Percentiles rank a stretch among this genome's conserved stretches.
Conservation (phyloP, 495 filamentous ascomycete species). For the Aspergillus cavernicola region DNA sequence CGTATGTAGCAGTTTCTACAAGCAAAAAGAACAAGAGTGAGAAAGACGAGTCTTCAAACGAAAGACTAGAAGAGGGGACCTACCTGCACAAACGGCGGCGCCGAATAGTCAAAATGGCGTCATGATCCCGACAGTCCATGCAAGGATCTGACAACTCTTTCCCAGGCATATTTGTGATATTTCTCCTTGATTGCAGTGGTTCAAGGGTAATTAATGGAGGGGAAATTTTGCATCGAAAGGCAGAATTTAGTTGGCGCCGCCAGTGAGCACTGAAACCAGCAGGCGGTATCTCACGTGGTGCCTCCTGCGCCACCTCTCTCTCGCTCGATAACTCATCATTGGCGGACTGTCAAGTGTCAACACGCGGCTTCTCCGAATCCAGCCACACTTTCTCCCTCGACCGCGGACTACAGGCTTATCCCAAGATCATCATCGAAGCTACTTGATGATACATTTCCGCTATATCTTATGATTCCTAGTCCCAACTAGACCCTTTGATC, state of each 20-base stretch:
- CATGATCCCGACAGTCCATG: constrained; percentile 39
- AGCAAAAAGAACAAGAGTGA: constrained; percentile 11
- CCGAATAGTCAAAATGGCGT: constrained; percentile 38
- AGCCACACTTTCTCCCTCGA: constrained; percentile 25
- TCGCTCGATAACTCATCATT: constrained; percentile 28
- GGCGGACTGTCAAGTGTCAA: constrained; percentile 18
- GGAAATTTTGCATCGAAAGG: constrained; percentile 18
- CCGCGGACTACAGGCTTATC: constrained; percentile 1
- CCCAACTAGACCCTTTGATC: constrained; percentile 9
- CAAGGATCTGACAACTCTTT: constrained; percentile 33
- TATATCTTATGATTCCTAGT: constrained; percentile 13
- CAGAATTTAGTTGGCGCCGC: constrained; percentile 19
- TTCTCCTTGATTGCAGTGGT: not conserved
- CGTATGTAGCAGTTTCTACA: constrained; percentile 69
- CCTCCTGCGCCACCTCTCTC: constrained; percentile 4
- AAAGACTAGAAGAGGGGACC: constrained; percentile 6
- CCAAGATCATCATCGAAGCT: not conserved
- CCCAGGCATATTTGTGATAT: constrained; percentile 30
- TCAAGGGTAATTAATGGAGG: constrained; percentile 4
- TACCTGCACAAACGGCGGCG: constrained; percentile 47
- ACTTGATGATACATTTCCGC: not conserved
- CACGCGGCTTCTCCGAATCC: constrained; percentile 22
- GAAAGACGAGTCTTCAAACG: not conserved
- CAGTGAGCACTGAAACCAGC: not conserved
- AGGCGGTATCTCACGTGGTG: constrained; percentile 7